Conservation (phyloP, 2,329 filamentous ascomycete genomes). For the Cladosporium cucumerinum region DNA sequence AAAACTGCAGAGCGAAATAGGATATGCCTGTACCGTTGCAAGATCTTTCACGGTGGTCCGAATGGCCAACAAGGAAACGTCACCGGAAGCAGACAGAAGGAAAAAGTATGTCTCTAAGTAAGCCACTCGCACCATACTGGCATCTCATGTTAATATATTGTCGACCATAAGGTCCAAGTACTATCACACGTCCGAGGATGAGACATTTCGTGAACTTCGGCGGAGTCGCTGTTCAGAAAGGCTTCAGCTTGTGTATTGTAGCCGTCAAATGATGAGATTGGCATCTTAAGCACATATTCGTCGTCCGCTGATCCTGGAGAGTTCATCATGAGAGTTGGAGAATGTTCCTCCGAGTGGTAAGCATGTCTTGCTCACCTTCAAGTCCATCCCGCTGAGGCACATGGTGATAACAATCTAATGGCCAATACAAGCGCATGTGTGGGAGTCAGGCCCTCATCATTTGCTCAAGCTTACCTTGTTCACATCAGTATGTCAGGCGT, state of each 20-base stretch:
- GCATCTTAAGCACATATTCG: not conserved
- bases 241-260: not conserved
- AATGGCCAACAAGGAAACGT: not conserved
- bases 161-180: not conserved
- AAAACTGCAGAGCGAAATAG: not conserved
- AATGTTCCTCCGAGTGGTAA: not conserved
- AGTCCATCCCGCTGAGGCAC: not conserved
- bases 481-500: not conserved
- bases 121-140: not conserved
- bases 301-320: not conserved
- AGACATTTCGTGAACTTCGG: not conserved
- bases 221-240: not conserved
- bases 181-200: not conserved
- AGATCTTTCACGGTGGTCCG: not conserved
- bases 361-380: not conserved
- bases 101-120: not conserved
- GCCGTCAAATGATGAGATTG: fast-evolving
- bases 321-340: not conserved
- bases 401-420: not conserved
- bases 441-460: not conserved
- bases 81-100: not conserved
- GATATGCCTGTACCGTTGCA: not conserved
- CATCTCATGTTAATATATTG: not conserved
- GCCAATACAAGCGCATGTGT: not conserved
- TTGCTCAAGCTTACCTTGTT: not conserved